Percentiles rank a stretch among this genome's conserved stretches.
Conservation (phyloP, 345 rosid genomes). For the Physaria fendleri region DNA sequence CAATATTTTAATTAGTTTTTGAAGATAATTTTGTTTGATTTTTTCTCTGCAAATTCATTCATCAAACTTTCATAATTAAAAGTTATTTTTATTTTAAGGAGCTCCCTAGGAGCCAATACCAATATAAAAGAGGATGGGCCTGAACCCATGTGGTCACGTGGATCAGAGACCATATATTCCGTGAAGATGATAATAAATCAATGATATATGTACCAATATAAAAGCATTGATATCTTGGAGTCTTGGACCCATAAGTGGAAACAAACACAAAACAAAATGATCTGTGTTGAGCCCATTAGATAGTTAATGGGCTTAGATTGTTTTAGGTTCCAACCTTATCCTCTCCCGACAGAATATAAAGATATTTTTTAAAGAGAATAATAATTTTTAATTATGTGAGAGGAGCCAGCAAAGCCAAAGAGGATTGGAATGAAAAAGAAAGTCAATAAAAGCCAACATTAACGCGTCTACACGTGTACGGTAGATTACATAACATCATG, state of each 20-base stretch:
- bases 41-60: too few relatives aligned
- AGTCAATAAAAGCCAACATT: slow-evolving; percentile 31
- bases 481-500: slow-evolving; percentile 19
- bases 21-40: too few relatives aligned
- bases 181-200: neutral
- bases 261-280: too few relatives aligned
- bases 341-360: slow-evolving; percentile 14
- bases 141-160: slow-evolving; percentile 17
- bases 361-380: slow-evolving; percentile 9
- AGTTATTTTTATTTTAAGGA: too few relatives aligned
- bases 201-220: neutral
- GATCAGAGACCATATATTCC: neutral
- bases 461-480: slow-evolving; percentile 32
- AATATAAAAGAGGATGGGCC: too few relatives aligned
- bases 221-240: too few relatives aligned
- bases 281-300: slow-evolving; percentile 23
- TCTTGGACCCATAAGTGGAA: too few relatives aligned
- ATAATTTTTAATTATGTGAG: slow-evolving; percentile 4
- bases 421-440: slow-evolving; percentile 6
- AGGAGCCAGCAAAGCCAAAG: slow-evolving; percentile 20
- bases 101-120: too few relatives aligned
- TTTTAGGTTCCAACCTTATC: slow-evolving; percentile 29
- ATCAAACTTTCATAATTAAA: too few relatives aligned
- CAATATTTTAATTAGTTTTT: too few relatives aligned
- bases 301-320: neutral